A percentile compares a stretch with the other conserved stretches of the same genome.
Evolutionary conservation across 2,329 filamentous ascomycete genomes (phyloP).

Genomic region (Cercospora janseana): DNA sequence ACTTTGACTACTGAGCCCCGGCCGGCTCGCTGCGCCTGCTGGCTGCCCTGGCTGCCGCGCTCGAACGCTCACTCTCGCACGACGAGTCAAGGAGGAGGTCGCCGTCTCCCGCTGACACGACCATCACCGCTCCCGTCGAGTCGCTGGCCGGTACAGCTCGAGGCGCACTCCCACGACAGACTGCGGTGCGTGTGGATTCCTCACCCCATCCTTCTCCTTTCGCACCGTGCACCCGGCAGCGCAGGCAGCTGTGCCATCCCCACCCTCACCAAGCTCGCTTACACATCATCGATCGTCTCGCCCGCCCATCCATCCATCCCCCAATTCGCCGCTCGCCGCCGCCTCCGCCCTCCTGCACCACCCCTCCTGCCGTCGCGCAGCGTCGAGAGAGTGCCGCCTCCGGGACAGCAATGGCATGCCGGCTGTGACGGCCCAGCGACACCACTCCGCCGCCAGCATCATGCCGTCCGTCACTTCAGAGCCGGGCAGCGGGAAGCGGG

Average conservation of each 20-base stretch:
- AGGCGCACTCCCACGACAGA: too few species aligned
- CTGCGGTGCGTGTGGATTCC: too few species aligned
- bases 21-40: too few species aligned
- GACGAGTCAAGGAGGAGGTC: too few species aligned
- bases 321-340: slow-evolving; percentile 2
- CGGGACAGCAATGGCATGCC: slow-evolving; percentile 14
- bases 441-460: slow-evolving; percentile 20
- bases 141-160: too few species aligned
- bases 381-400: background rate
- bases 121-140: too few species aligned
- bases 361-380: background rate
- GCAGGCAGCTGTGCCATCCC: background rate
- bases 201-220: background rate
- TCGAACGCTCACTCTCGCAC: too few species aligned
- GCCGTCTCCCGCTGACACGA: too few species aligned
- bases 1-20: too few species aligned
- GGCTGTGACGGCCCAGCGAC: slow-evolving; percentile 13
- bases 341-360: background rate
- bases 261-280: background rate
- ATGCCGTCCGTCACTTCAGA: slow-evolving; percentile 29
- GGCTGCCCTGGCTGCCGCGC: too few species aligned
- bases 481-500: slow-evolving; percentile 41
- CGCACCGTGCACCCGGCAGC: background rate
- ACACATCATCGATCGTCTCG: slow-evolving; percentile 3
- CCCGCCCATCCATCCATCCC: background rate